Conservation (phyloP, 331 rosid species). For the Pyracantha coccinea region DNA sequence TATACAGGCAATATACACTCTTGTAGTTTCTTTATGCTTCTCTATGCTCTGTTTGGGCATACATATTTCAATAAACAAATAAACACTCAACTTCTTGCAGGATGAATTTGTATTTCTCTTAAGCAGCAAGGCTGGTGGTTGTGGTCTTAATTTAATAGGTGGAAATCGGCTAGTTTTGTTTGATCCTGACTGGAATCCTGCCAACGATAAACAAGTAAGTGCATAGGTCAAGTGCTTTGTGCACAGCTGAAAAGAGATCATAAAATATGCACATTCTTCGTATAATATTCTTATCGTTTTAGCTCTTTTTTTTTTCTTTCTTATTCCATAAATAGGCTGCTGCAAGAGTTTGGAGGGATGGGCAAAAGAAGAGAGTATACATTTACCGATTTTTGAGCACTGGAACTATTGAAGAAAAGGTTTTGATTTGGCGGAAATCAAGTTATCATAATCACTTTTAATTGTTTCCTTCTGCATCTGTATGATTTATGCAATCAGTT, state of each 20-base stretch:
- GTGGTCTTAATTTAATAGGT: slow-evolving; percentile 96
- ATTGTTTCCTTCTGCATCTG: slow-evolving; percentile 15
- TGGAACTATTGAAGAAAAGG: slow-evolving; percentile 98
- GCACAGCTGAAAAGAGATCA: slow-evolving; percentile 3
- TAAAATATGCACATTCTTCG: slow-evolving; percentile 1
- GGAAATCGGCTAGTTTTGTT: slow-evolving; percentile 92
- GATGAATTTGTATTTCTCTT: slow-evolving; percentile 88
- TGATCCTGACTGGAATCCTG: slow-evolving; percentile 99
- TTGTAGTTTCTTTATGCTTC: neutral
- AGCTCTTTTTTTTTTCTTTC: neutral
- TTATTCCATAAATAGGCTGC: slow-evolving; percentile 60
- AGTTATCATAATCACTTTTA: slow-evolving; percentile 5
- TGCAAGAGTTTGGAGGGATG: slow-evolving; percentile 99
- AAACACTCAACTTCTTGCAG: slow-evolving; percentile 33
- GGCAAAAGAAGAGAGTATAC: slow-evolving; percentile 95
- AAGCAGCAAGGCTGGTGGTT: slow-evolving; percentile 99
- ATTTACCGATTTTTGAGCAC: slow-evolving; percentile 87
- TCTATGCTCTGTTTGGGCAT: neutral
- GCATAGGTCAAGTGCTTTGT: slow-evolving; percentile 2
- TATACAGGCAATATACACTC: neutral
- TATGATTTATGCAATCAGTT: slow-evolving; percentile 10
- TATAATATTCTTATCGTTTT: slow-evolving; percentile 9
- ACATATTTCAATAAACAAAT: neutral
- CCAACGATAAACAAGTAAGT: slow-evolving; percentile 92
- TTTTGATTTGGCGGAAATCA: slow-evolving; percentile 23